Evolutionary conservation across 129 eudicot genomes (phyloP).

Genomic region (Saposhnikovia divaricata): DNA sequence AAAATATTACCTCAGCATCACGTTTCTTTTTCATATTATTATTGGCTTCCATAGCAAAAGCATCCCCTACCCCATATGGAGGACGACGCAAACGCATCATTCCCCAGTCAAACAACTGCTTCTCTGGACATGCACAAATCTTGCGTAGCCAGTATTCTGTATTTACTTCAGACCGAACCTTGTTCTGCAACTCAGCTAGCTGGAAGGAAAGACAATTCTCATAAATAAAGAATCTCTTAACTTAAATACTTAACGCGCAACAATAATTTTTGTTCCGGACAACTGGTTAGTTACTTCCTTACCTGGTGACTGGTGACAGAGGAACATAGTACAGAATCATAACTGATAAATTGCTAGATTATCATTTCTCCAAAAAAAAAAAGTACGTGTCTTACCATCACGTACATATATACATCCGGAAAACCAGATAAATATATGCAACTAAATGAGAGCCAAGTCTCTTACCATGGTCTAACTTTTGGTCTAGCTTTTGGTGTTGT

Average conservation of each 20-base stretch:
- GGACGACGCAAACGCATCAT: slow-evolving; percentile 72
- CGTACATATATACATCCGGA: no score
- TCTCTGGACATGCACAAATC: slow-evolving; percentile 39
- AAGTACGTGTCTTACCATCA: no score
- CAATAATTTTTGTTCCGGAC: neutral
- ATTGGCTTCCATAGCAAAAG: slow-evolving; percentile 68
- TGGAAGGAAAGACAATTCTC: slow-evolving; percentile 23
- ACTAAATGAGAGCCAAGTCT: no score
- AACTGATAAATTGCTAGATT: neutral
- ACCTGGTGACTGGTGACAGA: neutral
- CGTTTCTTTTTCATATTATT: slow-evolving; percentile 82
- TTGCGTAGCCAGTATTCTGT: slow-evolving; percentile 78
- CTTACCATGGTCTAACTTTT: no score
- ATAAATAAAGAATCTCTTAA: slow-evolving; percentile 2
- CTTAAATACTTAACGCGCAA: slow-evolving; percentile 6
- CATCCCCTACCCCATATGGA: slow-evolving; percentile 84
- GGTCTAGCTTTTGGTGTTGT: no score
- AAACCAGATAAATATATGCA: no score
- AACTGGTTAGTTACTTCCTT: neutral
- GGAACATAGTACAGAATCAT: neutral
- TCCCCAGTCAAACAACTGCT: slow-evolving; percentile 93
- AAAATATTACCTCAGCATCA: slow-evolving; percentile 62
- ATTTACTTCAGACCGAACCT: slow-evolving; percentile 84
- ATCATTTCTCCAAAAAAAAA: no score
- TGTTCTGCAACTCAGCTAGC: slow-evolving; percentile 87